Base-by-base conservation (phyloP, 345 rosid genomes). In the Chamaenerion angustifolium region DNA sequence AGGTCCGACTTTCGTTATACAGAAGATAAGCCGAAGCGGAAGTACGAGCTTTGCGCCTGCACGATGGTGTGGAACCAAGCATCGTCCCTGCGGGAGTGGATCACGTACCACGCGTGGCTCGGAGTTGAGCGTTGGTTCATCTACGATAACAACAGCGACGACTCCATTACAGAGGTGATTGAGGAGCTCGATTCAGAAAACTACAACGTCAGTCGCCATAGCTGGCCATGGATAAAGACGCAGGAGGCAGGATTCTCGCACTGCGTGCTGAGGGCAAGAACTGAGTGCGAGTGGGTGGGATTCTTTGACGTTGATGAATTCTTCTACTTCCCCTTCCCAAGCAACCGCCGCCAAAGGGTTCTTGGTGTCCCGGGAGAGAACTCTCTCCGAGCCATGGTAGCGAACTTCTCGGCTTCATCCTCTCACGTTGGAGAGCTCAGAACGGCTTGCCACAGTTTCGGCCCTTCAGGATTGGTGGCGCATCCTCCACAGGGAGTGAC, bases 241-340 rank as follows among this genome's bases (percentile, higher is more conserved):
- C 99, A 93, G 57, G 99, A 93, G 68, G 99, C 96, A 0, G 96
- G 99, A 0, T 88, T 93, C 66, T 88, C 96, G 0, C 96, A 93
- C 51, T 93, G 99, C 60, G 81, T 85, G 44, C 57, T 93, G 46
- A 68, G 82, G 60, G 90, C 99, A 4, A 78, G 74, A 68, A 62
- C 71, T 1, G 94, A 80, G 53, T 93, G 99, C 66, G 59, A 69
- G 52, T 93, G 96, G 99, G 75, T 93, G 0, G 99, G 86, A 15
- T 93, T 93, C 78, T 82, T 93, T 25, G 96, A 93, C 37, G 96
- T 93, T 0, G 99, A 93, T 40, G 99, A 93, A 69, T 93, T 87
- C 66, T 93, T 76, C 70, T 77, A 88, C 76, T 81, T 93, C 59
- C 82, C 76, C 6, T 50, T 42, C 46, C 66, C 66, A 12, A 62